Conservation (phyloP, 176 grass and related monocot species). For the Aegilops longissima region DNA sequence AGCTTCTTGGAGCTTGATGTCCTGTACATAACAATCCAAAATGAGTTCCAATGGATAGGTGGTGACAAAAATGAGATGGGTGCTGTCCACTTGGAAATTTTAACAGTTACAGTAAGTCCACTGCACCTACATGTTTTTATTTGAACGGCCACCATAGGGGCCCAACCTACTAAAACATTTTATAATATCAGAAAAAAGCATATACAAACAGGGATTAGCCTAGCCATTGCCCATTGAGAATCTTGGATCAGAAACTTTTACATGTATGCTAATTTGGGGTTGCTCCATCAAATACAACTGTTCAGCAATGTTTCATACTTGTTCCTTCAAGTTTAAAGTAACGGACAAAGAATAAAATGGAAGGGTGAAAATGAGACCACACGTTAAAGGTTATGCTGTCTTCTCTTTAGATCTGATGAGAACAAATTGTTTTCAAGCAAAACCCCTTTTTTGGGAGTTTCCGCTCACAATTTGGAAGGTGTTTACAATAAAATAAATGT, state of each 20-base stretch:
- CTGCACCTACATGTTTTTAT: slow-evolving; percentile 26
- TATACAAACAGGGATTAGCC: slow-evolving; percentile 5
- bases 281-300: slow-evolving; percentile 9
- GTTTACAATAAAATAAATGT: neutral
- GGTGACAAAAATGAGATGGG: slow-evolving; percentile 82
- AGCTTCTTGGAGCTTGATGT: slow-evolving; percentile 97
- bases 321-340: slow-evolving; percentile 4
- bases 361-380: slow-evolving; percentile 4
- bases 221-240: slow-evolving; percentile 8
- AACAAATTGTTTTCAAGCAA: neutral
- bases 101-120: slow-evolving; percentile 73
- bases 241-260: slow-evolving; percentile 7
- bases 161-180: slow-evolving; percentile 6
- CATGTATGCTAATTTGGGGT: slow-evolving; percentile 18
- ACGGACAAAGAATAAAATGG: neutral
- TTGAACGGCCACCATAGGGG: neutral
- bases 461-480: neutral
- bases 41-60: slow-evolving; percentile 91
- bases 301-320: slow-evolving; percentile 1
- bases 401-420: neutral
- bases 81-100: slow-evolving; percentile 74
- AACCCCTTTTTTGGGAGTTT: neutral
- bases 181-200: neutral
- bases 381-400: neutral
- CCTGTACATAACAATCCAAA: slow-evolving; percentile 77